A percentile compares a stretch with the other conserved stretches of the same genome.
Evolutionary conservation across 805 yeast genomes (phyloP).

Genomic region (Wickerhamomyces bisporus): DNA sequence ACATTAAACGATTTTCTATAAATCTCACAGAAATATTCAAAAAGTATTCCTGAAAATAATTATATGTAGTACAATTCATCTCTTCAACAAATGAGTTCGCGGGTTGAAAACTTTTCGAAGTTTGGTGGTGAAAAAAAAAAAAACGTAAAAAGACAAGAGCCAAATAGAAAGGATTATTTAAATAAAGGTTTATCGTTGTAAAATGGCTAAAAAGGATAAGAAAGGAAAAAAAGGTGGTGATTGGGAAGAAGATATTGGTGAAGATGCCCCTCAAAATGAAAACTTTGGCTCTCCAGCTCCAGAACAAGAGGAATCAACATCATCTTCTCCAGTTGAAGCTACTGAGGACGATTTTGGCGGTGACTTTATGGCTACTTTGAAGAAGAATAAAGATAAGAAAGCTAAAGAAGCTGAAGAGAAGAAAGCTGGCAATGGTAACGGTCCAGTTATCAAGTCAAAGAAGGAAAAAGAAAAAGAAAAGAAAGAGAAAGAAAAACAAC

Average conservation of each 20-base stretch:
- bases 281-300: constrained; percentile 42
- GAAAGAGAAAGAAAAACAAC: constrained; percentile 86
- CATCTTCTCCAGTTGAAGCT: constrained; percentile 28
- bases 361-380: constrained; percentile 81
- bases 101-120: constrained; percentile 5
- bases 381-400: constrained; percentile 72
- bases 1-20: too few relatives aligned
- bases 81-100: too few relatives aligned
- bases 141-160: too few relatives aligned
- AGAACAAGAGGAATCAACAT: constrained; percentile 16
- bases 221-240: constrained; percentile 64
- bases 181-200: too few relatives aligned
- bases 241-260: constrained; percentile 74
- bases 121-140: too few relatives aligned
- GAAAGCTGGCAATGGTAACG: constrained; percentile 36
- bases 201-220: constrained; percentile 45
- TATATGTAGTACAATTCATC: too few relatives aligned
- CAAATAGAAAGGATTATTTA: neutral
- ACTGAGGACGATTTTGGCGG: constrained; percentile 42
- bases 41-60: too few relatives aligned
- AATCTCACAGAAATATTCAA: too few relatives aligned
- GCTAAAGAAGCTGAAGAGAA: constrained; percentile 60
- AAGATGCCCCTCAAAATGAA: constrained; percentile 46
- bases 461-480: constrained; percentile 93
- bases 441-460: constrained; percentile 78